These are phyloP conservation scores for Amylostereum areolatum DNA, from an alignment of 1,284 basidiomycete species.

Conservation along the genomic window DNA sequence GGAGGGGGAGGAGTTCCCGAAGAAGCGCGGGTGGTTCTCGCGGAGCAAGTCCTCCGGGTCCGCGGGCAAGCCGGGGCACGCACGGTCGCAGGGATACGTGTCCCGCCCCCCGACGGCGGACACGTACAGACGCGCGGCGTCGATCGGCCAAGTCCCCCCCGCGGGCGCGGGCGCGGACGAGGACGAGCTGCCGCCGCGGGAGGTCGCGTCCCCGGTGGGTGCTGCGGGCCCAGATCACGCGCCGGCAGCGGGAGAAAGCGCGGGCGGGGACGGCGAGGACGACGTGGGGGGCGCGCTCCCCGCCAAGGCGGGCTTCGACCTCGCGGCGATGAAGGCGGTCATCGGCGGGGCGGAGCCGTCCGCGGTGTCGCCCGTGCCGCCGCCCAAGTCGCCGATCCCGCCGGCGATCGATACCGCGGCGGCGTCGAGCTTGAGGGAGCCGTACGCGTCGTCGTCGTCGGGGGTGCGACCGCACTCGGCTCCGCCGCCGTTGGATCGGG, in stretches of 20 bases:
- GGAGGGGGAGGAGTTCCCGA: constrained; percentile 44
- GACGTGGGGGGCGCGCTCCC: constrained; percentile 25
- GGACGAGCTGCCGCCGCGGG: constrained; percentile 30
- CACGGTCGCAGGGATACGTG: constrained; percentile 26
- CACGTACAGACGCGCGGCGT: no score
- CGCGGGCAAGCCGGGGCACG: constrained; percentile 23
- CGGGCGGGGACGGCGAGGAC: constrained; percentile 14
- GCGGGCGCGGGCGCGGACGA: constrained; percentile 13
- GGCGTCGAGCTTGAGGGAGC: background rate
- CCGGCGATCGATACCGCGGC: background rate
- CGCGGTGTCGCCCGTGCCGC: background rate
- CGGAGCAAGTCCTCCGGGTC: constrained; percentile 42
- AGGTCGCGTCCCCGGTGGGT: constrained; percentile 11
- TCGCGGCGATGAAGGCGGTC: constrained; percentile 30
- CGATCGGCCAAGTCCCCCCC: constrained; percentile 8
- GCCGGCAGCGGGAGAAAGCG: constrained; percentile 1
- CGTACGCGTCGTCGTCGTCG: no score
- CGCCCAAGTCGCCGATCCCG: background rate
- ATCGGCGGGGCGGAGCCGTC: constrained; percentile 21
- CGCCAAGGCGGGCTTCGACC: constrained; percentile 30
- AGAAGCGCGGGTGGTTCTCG: constrained; percentile 69
- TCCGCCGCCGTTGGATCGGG: background rate
- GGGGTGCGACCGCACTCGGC: background rate
- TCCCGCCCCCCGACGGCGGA: constrained; percentile 47
- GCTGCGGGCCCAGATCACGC: background rate